These are phyloP conservation scores for Lathyrus aphaca DNA, from an alignment of 306 rosid genomes.

Conservation along the genomic window DNA sequence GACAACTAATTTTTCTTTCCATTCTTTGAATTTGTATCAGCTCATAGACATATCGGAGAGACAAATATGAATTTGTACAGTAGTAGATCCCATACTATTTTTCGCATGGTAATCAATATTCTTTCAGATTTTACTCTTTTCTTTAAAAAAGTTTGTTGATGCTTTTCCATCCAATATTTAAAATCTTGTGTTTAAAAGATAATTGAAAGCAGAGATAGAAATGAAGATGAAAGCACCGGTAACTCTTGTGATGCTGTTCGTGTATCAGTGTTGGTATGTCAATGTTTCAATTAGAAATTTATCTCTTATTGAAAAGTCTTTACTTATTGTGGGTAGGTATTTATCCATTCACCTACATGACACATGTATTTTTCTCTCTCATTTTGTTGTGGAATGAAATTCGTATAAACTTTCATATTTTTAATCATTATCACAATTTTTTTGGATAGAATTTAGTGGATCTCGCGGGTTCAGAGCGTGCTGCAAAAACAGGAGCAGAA, in stretches of 20 bases:
- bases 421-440: constrained; percentile 28
- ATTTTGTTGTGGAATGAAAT: constrained; percentile 26
- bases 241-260: constrained; percentile 89
- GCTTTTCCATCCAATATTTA: constrained; percentile 31
- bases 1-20: constrained; percentile 8
- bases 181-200: constrained; percentile 53
- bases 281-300: constrained; percentile 7
- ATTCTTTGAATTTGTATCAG: constrained; percentile 49
- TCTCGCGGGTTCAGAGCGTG: constrained; percentile 99
- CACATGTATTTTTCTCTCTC: constrained; percentile 10
- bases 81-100: constrained; percentile 96
- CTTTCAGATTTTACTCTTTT: constrained; percentile 16
- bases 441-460: constrained; percentile 85
- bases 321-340: neutral
- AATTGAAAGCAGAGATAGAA: constrained; percentile 89
- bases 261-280: constrained; percentile 87
- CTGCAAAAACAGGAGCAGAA: constrained; percentile 98
- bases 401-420: constrained; percentile 18
- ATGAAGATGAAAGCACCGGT: constrained; percentile 59
- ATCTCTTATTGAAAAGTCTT: constrained; percentile 6
- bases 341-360: constrained; percentile 3
- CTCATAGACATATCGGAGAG: constrained; percentile 97
- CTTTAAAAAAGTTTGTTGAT: neutral
- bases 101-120: constrained; percentile 77
- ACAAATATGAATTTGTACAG: constrained; percentile 94